Base-by-base conservation (phyloP, 441 rosid species). In the Mallotus japonicus region DNA sequence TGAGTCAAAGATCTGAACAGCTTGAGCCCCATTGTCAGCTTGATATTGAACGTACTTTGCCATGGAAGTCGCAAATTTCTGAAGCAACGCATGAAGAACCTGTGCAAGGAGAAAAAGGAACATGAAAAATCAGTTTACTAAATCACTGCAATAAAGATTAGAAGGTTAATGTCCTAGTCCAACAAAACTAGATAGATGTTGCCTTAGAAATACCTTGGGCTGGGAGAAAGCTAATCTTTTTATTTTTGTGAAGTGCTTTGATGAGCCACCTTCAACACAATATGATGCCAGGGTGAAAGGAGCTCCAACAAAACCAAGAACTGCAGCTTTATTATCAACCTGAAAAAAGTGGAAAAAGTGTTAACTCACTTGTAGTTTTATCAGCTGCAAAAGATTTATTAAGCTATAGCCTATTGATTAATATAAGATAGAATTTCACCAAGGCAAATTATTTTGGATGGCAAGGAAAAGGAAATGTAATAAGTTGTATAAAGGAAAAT, bases 241-340 rank as follows among this genome's bases (percentile, higher is more conserved):
- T 54, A 95, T 92, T 72, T 89, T 88, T 63, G 88, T 57, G 79
- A 92, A 95, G 88, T 95, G 90, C 83, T 92, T 92, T 57, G 98
- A 95, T 50, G 99, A 95, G 77, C 97, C 96, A 64, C 98, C 98
- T 85, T 95, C 97, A 55, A 95, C 94, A 14, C 86, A 89, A 73
- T 95, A 95, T 0, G 99, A 95, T 20, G 98, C 97, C 62, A 95
- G 87, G 19, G 98, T 95, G 76, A 95, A 95, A 66, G 99, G 98
- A 81, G 99, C 99, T 16, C 99, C 99, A 42, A 92, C 97, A 70
- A 95, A 95, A 78, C 98, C 99, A 70, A 95, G 83, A 60, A 92
- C 95, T 56, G 95, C 98, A 14, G 97, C 90, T 80, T 89, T 78
- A 42, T 88, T 90, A 49, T 83, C 85, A 24, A 95, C 93, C 99